Evolutionary conservation across 2,329 filamentous ascomycete genomes (phyloP), one percentile per base, ranked within the genome.

Genomic region (Fusarium staphyleae): DNA sequence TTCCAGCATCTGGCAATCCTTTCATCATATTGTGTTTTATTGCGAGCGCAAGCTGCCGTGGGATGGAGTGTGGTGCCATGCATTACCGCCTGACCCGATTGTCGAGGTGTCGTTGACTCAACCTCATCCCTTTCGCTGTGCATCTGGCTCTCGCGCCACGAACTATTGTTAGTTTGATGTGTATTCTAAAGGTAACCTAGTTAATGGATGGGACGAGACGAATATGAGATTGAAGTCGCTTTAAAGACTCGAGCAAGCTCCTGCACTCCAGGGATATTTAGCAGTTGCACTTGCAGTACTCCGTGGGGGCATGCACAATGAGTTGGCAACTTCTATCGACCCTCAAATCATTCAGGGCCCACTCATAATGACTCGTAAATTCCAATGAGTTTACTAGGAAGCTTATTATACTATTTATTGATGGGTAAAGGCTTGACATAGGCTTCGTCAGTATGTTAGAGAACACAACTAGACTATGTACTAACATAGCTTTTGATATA

Each of bases 41-140:
- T 49, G 47, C 48, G 26, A 40, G 22, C 15, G 33, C 34, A 39
- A 47, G 44, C 32, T 22, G 29, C 45, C 39, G 50, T 55, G 42
- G 41, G 54, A 58, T 59, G 55, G 54, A 57, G 46, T 52, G 54
- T 45, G 49, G 44, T 46, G 46, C 37, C 46, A 55, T 62, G 59
- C 64, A 66, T 63, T 51, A 53, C 57, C 66, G 66, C 66, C 64
- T 66, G 64, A 66, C 64, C 65, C 53, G 53, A 51, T 35, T 55
- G 50, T 65, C 45, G 44, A 65, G 47, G 57, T 55, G 48, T 61
- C 19, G 57, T 63, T 44, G 44, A 36, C 52, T 52, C 36, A 58
- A 44, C 48, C 42, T 53, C 52, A 53, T 14, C 16, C 44, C 29
- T 49, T 53, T 55, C 54, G n/a, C n/a, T n/a, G n/a, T n/a, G n/a